A percentile compares a stretch with the other conserved stretches of the same genome.
phyloP scores from a whole-genome alignment of 306 rosid genomes.

The Ormosia semicastrata region DNA sequence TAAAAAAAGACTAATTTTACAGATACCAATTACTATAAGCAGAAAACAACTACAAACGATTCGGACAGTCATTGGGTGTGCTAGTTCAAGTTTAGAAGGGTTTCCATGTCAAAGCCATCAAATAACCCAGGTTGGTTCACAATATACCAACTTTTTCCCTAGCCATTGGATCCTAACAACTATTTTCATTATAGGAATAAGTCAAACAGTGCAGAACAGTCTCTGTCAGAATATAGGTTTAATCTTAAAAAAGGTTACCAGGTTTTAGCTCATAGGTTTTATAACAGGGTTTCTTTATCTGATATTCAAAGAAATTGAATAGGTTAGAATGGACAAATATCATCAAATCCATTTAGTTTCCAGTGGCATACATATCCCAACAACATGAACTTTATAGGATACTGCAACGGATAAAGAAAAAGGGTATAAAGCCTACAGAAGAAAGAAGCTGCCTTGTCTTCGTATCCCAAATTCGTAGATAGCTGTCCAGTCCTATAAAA shows the following conservation, averaged over 20 bases:
- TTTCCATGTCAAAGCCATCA: not conserved
- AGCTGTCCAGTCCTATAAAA: conserved; percentile 76
- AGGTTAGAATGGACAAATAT: conserved; percentile 13
- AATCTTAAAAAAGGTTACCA: not conserved
- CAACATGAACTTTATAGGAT: not conserved
- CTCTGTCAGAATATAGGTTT: not conserved
- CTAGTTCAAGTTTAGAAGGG: not conserved
- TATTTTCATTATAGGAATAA: not conserved
- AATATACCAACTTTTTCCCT: not conserved
- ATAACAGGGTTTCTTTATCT: not conserved
- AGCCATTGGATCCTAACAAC: not conserved
- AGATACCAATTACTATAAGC: not conserved
- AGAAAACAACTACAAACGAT: conserved; percentile 8
- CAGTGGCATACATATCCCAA: not conserved
- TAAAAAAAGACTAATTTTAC: not conserved
- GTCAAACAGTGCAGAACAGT: not conserved
- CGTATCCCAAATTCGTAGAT: conserved; percentile 86
- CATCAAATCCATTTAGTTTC: conserved; percentile 3
- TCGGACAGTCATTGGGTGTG: not conserved
- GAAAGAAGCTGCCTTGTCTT: conserved; percentile 86
- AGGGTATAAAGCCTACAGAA: conserved; percentile 55
- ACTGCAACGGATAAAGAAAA: not conserved
- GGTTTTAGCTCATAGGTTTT: conserved; percentile 6
- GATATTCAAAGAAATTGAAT: not conserved
- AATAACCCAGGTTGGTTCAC: not conserved